Conservation (phyloP, 2,329 filamentous ascomycete genomes). For the Colletotrichum salicis region DNA sequence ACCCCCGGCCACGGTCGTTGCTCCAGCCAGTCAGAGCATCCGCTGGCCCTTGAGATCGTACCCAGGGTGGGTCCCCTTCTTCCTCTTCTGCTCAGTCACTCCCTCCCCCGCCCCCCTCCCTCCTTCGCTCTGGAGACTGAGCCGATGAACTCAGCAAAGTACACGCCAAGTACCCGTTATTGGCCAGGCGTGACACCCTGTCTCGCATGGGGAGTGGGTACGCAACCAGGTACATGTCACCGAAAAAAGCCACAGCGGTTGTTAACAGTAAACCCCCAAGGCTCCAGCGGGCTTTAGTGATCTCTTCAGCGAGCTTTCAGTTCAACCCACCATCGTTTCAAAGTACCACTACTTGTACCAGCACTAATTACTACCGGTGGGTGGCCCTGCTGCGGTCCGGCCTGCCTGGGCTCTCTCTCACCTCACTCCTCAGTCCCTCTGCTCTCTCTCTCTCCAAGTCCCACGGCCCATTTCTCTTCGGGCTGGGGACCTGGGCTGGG, state of each 20-base stretch:
- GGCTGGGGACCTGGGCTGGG: conserved; percentile 30
- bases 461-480: conserved; percentile 15
- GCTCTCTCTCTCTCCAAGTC: conserved; percentile 5
- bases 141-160: conserved; percentile 35
- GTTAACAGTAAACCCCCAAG: not conserved
- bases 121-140: conserved; percentile 27
- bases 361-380: conserved; percentile 28
- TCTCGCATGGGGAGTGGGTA: conserved; percentile 30
- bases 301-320: not conserved
- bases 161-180: conserved; percentile 29
- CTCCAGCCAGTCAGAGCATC: conserved; percentile 30
- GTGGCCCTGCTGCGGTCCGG: conserved; percentile 33
- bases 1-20: conserved; percentile 3
- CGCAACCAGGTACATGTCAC: not conserved
- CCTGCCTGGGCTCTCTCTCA: conserved; percentile 22
- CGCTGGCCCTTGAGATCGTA: conserved; percentile 30
- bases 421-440: conserved; percentile 4
- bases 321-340: not conserved
- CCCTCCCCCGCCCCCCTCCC: conserved; percentile 4
- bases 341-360: not conserved
- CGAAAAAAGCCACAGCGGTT: not conserved
- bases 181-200: conserved; percentile 29
- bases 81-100: conserved; percentile 23
- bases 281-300: conserved; percentile 23
- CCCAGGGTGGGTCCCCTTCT: conserved; percentile 21